These are phyloP conservation scores for Xerocomus nothofagi DNA, from an alignment of 1,284 basidiomycete genomes.

Conservation along the genomic window DNA sequence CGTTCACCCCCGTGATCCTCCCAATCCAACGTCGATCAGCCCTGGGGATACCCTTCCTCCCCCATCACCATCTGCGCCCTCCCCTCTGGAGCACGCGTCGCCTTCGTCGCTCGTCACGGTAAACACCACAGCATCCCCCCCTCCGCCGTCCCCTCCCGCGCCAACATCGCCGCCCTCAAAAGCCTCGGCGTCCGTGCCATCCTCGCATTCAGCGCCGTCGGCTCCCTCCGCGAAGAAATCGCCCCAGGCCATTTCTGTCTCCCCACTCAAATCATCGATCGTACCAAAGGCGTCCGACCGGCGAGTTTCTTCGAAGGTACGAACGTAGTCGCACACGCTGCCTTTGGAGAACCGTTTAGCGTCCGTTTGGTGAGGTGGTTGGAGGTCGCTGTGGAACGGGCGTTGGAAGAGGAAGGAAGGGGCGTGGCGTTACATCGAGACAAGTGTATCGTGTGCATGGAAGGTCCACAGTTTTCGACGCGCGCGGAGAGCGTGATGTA, in stretches of 20 bases:
- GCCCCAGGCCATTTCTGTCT: conserved; percentile 88
- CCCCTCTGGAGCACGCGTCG: conserved; percentile 76
- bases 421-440: conserved; percentile 70
- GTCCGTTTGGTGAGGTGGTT: conserved; percentile 69
- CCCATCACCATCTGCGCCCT: conserved; percentile 88
- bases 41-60: conserved; percentile 92
- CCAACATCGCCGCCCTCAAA: conserved; percentile 96
- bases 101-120: conserved; percentile 93
- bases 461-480: conserved; percentile 94
- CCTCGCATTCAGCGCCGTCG: conserved; percentile 94
- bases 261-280: conserved; percentile 93
- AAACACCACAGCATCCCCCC: conserved; percentile 73
- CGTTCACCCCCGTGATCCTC: not conserved
- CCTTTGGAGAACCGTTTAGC: conserved; percentile 92
- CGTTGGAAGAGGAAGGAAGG: conserved; percentile 56
- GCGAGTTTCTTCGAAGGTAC: conserved; percentile 86
- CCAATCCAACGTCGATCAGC: conserved; percentile 44
- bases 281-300: conserved; percentile 89
- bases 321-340: conserved; percentile 86
- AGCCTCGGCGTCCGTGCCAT: conserved; percentile 87
- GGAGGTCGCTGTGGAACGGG: conserved; percentile 62
- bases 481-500: conserved; percentile 96
- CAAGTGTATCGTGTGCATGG: conserved; percentile 95
- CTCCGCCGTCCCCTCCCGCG: conserved; percentile 78
- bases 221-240: conserved; percentile 94